These are phyloP conservation scores for Hermanozyma aechmeae DNA, from an alignment of 805 yeast genomes.

Conservation along the genomic window DNA sequence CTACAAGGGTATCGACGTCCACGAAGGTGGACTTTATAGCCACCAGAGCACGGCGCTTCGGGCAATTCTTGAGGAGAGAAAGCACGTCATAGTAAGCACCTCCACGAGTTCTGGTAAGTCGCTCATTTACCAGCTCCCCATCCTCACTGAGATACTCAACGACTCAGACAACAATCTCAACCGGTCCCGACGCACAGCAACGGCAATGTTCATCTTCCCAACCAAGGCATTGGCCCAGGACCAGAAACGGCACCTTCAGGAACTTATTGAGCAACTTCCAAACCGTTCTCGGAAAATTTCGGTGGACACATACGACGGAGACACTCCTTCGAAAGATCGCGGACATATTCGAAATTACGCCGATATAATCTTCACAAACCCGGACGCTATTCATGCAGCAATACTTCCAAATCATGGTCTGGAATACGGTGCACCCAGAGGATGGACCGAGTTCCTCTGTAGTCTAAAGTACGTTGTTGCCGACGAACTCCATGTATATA, in stretches of 20 bases:
- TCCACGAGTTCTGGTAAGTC: slow-evolving; percentile 97
- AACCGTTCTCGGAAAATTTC: slow-evolving; percentile 30
- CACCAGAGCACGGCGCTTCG: slow-evolving; percentile 81
- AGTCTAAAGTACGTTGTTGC: slow-evolving; percentile 68
- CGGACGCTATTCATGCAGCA: slow-evolving; percentile 85
- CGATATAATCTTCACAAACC: slow-evolving; percentile 84
- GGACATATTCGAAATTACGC: slow-evolving; percentile 49
- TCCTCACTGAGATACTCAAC: slow-evolving; percentile 39
- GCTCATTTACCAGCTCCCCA: slow-evolving; percentile 82
- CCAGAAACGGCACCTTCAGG: slow-evolving; percentile 73
- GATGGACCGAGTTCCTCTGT: slow-evolving; percentile 63
- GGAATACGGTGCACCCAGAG: slow-evolving; percentile 18
- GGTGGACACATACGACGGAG: slow-evolving; percentile 90
- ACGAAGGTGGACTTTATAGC: slow-evolving; percentile 46
- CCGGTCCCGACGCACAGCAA: slow-evolving; percentile 23
- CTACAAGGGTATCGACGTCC: slow-evolving; percentile 29
- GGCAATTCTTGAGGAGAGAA: slow-evolving; percentile 37
- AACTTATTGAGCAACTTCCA: slow-evolving; percentile 43
- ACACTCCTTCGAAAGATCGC: slow-evolving; percentile 58
- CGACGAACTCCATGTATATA: slow-evolving; percentile 80
- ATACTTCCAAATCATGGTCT: slow-evolving; percentile 61
- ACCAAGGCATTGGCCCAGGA: slow-evolving; percentile 98
- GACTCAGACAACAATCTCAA: slow-evolving; percentile 26
- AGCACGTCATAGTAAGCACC: slow-evolving; percentile 82
- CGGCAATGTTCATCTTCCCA: slow-evolving; percentile 87